Evolutionary conservation across 163 green algal species (phyloP), one percentile per base, ranked within the genome.

Genomic region (Smithsoniella earleae): DNA sequence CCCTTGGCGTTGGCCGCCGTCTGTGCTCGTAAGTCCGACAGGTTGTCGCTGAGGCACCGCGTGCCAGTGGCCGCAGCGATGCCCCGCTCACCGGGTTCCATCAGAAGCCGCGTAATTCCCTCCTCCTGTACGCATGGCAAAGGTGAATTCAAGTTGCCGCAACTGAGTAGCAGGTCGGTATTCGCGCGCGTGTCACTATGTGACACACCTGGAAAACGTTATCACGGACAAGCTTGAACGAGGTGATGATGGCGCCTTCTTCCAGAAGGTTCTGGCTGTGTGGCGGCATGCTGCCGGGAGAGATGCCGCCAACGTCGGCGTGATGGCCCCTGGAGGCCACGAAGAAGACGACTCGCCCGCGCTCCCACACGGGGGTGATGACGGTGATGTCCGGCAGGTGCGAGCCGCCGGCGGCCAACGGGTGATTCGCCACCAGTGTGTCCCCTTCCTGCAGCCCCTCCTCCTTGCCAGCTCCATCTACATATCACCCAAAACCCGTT

Each of bases 361-460:
- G 20, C 66, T 74, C 72, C 46, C 46, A 96, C 34, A 97, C 94
- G 18, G 94, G 94, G 2, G 94, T 98, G 75, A 98, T 94, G 62
- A 97, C 94, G 2, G 94, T 99, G 80, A 99, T 96, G 87, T 99
- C 94, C 0, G 94, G 94, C 63, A 99, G 84, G 82, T 99, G 94
- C 66, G 80, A 91, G 28, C 90, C 90, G 33, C 93, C 93, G 20
- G 93, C 94, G n/a, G 90, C 90, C 28, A 92, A 81, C 0, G 90
- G 90, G 81, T 96, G 89, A 80, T 96, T 96, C 76, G 79, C 83
- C 28, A 91, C 78, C 73, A 96, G 78, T 62, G 97, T 93, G 66
- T 99, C 94, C 3, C 94, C 93, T 69, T 91, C 77, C n/a, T 75
- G 25, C n/a, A 69, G 77, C 2, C 86, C 87, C 63, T 91, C 79